Conservation (phyloP, 2,329 filamentous ascomycete species). For the Beauveria scarabaeidicola region DNA sequence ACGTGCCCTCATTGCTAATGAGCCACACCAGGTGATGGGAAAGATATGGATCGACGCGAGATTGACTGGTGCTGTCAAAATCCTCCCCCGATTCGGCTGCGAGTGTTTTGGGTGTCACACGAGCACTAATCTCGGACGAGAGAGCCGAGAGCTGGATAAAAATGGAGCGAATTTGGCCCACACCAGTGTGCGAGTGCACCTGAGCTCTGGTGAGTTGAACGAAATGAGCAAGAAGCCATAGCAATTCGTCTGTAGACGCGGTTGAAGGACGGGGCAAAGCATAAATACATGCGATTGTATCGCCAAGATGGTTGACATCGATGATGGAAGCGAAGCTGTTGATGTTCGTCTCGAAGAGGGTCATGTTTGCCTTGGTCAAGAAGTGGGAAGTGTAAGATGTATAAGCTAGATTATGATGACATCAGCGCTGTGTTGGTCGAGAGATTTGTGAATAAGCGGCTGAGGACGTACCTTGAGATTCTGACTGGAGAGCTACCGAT, state of each 20-base stretch:
- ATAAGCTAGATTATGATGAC: conserved; percentile 19
- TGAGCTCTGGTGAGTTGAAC: conserved; percentile 45
- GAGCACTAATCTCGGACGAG: conserved; percentile 41
- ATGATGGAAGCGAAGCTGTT: conserved; percentile 28
- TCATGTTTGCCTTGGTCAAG: conserved; percentile 28
- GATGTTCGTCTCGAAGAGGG: conserved; percentile 33
- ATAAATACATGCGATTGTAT: conserved; percentile 31
- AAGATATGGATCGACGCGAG: conserved; percentile 48
- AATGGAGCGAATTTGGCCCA: conserved; percentile 41
- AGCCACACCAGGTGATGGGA: conserved; percentile 59
- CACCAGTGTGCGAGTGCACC: conserved; percentile 25
- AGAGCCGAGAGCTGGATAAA: conserved; percentile 46
- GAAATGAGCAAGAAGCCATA: conserved; percentile 62
- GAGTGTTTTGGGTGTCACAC: conserved; percentile 23
- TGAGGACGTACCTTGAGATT: neutral
- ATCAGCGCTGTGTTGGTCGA: neutral
- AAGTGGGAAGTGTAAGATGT: conserved; percentile 30
- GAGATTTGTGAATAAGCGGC: neutral
- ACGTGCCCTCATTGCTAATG: conserved; percentile 67
- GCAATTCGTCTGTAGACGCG: conserved; percentile 30
- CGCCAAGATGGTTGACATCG: conserved; percentile 32
- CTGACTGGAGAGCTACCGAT: neutral
- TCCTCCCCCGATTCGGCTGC: conserved; percentile 15
- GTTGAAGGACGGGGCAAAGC: conserved; percentile 17
- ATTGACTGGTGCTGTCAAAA: conserved; percentile 21